Evolutionary conservation across 2,329 filamentous ascomycete species (phyloP), one percentile per base, ranked within the genome.

Genomic region (Hortaea werneckii): DNA sequence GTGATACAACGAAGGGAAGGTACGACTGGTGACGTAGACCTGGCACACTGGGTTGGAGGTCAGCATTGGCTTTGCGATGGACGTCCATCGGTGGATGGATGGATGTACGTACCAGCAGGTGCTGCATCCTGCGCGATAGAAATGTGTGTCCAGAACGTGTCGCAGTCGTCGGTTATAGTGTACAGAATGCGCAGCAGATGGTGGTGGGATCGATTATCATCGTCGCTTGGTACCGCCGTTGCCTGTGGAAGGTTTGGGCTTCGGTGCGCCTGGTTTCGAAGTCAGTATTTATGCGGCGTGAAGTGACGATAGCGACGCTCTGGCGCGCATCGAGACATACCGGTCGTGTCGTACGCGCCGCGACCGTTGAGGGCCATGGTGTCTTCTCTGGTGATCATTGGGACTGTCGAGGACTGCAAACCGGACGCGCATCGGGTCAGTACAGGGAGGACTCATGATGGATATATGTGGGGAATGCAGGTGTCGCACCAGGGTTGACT

Each of bases 371-470:
- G 41, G 8, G 50, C 45, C 45, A 52, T 50, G 28, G 38, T 32
- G 48, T 34, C 6, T 41, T 50, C 50, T 50, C 50, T 50, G 40
- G 48, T 50, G 46, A 52, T 52, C 50, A 52, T 52, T 46, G 49
- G 13, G 40, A 30, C 13, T 20, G 45, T n/a, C 20, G 12, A 32
- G 30, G 27, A 37, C 44, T 45, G 34, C 27, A 37, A 35, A 37
- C 30, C 34, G 12, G 28, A 38, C 30, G 41, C 27, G 26, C 30
- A 20, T 4, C 20, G 20, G 42, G 29, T 12, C 13, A 39, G 37
- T 13, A 39, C 10, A 39, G 13, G 37, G 37, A 39, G 10, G 13
- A 10, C 10, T 10, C 37, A 8, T 9, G 32, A n/a, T 8, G 10
- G 11, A n/a, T 39, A 39, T 39, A 13, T 9, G 32, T 9, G 9